phyloP scores from a whole-genome alignment of 2,329 filamentous ascomycete species.

The Diaporthe vaccinii region DNA sequence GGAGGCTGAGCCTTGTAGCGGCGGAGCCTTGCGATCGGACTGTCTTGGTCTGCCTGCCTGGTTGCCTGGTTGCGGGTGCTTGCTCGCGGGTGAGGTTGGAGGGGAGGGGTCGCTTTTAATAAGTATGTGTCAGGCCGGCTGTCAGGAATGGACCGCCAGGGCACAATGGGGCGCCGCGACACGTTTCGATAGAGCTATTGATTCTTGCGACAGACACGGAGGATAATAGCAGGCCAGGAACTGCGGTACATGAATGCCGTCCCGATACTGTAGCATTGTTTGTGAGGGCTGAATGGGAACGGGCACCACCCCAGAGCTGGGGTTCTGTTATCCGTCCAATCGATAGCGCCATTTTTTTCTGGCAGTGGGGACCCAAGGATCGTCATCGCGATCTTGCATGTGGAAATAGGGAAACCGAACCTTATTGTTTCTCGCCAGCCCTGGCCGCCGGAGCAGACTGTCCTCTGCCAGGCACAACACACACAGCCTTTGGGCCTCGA shows the following conservation, averaged over 20 bases:
- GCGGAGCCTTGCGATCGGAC: conserved; percentile 20
- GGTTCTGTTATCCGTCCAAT: conserved; percentile 33
- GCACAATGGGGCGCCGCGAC: conserved; percentile 29
- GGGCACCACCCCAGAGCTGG: not conserved
- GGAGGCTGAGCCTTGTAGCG: not conserved
- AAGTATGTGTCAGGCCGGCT: conserved; percentile 2
- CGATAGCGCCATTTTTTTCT: conserved; percentile 27
- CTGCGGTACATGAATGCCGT: not conserved
- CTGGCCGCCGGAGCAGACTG: conserved; percentile 14
- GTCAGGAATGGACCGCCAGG: conserved; percentile 13
- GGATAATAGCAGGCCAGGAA: conserved; percentile 11
- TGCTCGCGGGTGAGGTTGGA: conserved; percentile 15
- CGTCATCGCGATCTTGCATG: conserved; percentile 37
- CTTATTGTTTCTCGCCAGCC: conserved; percentile 1
- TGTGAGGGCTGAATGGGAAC: conserved; percentile 29
- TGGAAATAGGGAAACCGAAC: conserved; percentile 29
- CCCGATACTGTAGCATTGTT: conserved; percentile 31
- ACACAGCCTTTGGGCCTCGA: not conserved
- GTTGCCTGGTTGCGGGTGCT: not conserved
- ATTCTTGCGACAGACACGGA: conserved; percentile 23
- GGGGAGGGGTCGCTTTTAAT: conserved; percentile 1
- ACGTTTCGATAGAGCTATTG: conserved; percentile 30
- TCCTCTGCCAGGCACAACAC: not conserved
- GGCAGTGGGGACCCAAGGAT: conserved; percentile 20
- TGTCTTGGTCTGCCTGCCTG: not conserved